A percentile compares a stretch with the other conserved stretches of the same genome.
phyloP scores from a whole-genome alignment of 805 yeast genomes.

The Clavispora santaluciae region DNA sequence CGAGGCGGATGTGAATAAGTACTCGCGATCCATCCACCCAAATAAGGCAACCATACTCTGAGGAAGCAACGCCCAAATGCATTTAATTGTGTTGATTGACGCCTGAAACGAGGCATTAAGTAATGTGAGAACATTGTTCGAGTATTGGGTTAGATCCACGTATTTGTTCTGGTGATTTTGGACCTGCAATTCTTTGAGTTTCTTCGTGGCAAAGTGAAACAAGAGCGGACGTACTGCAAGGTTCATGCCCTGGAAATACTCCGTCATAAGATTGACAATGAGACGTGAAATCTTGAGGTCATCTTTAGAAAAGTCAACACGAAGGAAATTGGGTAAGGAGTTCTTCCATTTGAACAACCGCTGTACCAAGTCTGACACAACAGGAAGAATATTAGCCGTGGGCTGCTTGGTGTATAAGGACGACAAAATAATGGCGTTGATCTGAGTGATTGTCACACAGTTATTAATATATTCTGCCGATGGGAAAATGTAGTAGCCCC shows the following conservation, averaged over 20 bases:
- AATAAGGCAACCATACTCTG: constrained; percentile 80
- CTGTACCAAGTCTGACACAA: constrained; percentile 64
- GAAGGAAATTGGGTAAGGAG: constrained; percentile 57
- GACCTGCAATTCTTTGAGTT: constrained; percentile 46
- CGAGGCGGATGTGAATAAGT: constrained; percentile 70
- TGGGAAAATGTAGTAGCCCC: constrained; percentile 67
- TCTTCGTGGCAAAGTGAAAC: constrained; percentile 70
- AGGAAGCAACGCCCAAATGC: constrained; percentile 69
- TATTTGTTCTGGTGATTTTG: constrained; percentile 42
- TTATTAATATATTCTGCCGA: constrained; percentile 72
- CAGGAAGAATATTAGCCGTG: constrained; percentile 68
- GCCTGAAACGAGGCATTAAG: constrained; percentile 78
- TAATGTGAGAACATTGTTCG: constrained; percentile 61
- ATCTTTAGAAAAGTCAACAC: constrained; percentile 55
- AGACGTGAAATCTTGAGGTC: constrained; percentile 58
- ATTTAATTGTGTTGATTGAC: constrained; percentile 67
- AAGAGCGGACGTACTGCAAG: constrained; percentile 72
- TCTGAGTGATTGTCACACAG: constrained; percentile 74
- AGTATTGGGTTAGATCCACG: constrained; percentile 62
- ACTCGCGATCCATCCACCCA: constrained; percentile 86
- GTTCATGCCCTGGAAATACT: constrained; percentile 78
- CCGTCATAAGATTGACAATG: constrained; percentile 73
- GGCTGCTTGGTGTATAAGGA: constrained; percentile 73
- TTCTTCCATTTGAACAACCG: constrained; percentile 65
- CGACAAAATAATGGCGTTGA: constrained; percentile 67